Base-by-base conservation (phyloP, 768 basidiomycete species). In the Tylopilus sp. region DNA sequence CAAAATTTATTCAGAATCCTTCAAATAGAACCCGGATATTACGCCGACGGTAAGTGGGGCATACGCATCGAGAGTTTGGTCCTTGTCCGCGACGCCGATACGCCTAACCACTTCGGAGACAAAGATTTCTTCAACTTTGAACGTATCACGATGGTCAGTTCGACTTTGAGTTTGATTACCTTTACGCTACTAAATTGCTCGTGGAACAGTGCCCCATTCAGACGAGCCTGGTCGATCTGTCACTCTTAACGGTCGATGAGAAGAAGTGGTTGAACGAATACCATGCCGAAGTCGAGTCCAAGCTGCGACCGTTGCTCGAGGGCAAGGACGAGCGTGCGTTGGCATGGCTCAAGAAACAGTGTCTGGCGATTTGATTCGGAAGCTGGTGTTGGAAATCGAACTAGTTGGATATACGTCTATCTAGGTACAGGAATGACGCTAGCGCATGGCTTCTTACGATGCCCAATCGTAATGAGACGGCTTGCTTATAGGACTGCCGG, bases 21-120 rank as follows among this genome's bases (percentile, higher is more conserved):
- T 1, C 11, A 8, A 31, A 55, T 30, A 83, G 94, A 96, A 59
- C 94, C 94, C 1, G 93, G 94, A 10, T 96, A 88, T 68, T 97
- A 97, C 66, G 84, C 83, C 9, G 94, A 98, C 61, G 96, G 94
- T 2, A 74, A 78, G 41, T 98, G 86, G 63, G 96, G 95, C 3
- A 92, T 98, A 61, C 85, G 97, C 5, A 91, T 96, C 61, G 96
- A 99, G 72, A 93, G 83, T 68, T 79, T 98, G 38, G 83, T 94
- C 21, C 74, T 96, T 19, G 88, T 96, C 4, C 78, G 80, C 45
- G 79, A 85, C 40, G 85, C 71, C 11, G 68, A 86, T 48, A 92
- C 92, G 1, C 81, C 84, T 50, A 80, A 92, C 64, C 79, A 81
- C 57, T 98, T 95, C 66, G 92, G 90, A 2, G 79, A 85, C 26